Percentiles rank a stretch among this genome's conserved stretches.
Evolutionary conservation across 2,329 filamentous ascomycete species (phyloP).

Genomic region (Botrytis deweyae): DNA sequence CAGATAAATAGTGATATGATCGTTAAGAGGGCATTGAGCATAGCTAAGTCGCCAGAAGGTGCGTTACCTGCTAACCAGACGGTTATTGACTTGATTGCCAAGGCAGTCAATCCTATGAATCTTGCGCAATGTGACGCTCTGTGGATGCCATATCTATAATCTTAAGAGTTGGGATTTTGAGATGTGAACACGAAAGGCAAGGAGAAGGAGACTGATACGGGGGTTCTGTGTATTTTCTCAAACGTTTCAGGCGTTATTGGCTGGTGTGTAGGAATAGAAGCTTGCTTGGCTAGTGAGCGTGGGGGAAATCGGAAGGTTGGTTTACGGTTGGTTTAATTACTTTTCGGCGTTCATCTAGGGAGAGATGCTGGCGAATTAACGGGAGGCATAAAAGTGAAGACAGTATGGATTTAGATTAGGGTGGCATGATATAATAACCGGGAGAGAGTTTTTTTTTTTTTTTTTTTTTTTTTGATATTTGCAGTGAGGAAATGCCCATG

Average conservation of each 20-base stretch:
- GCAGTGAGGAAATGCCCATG: not conserved
- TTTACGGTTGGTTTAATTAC: not conserved
- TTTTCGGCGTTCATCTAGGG: not conserved
- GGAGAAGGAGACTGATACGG: not conserved
- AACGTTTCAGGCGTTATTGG: not conserved
- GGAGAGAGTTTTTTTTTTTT: not conserved
- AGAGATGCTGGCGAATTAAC: not conserved
- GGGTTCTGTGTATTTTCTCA: constrained; percentile 4
- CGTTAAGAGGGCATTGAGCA: constrained; percentile 81
- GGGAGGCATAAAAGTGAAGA: not conserved
- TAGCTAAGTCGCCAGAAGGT: constrained; percentile 70
- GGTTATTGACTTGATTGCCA: constrained; percentile 90
- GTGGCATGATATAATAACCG: constrained; percentile 1
- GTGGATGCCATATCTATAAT: constrained; percentile 94
- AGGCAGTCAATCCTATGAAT: constrained; percentile 88
- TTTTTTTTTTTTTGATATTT: not conserved
- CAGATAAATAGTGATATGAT: constrained; percentile 86
- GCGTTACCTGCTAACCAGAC: constrained; percentile 95
- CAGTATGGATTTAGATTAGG: not conserved
- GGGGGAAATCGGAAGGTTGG: not conserved
- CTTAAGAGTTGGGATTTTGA: not conserved
- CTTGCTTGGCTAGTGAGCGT: constrained; percentile 11
- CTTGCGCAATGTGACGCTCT: constrained; percentile 84
- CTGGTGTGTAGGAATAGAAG: constrained; percentile 14
- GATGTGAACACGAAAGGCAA: not conserved